phyloP scores from a whole-genome alignment of 306 rosid species.

The Dalbergia cultrata region DNA sequence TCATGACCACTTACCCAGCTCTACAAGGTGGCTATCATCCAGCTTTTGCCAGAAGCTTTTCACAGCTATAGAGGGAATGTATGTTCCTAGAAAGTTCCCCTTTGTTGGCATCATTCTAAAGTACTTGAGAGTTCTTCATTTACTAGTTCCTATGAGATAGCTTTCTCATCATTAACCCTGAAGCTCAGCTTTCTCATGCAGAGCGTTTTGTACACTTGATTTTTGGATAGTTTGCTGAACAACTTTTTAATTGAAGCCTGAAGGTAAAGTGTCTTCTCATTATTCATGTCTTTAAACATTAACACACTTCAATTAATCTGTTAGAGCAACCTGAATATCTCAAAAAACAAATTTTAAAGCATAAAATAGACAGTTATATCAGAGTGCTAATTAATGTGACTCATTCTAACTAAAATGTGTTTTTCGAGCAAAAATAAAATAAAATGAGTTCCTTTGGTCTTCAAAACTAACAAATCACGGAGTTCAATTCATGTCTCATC shows the following conservation, averaged over 20 bases:
- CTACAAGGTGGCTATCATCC: not conserved
- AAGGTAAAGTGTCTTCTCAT: too few species aligned
- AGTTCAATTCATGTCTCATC: too few species aligned
- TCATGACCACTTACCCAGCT: too few species aligned
- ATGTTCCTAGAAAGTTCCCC: not conserved
- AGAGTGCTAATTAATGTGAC: not conserved
- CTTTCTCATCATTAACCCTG: not conserved
- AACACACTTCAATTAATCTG: too few species aligned
- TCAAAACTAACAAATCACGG: not conserved
- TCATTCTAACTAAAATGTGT: not conserved
- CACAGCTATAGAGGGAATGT: not conserved
- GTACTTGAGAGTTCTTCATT: not conserved
- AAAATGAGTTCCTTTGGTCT: not conserved
- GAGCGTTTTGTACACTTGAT: too few species aligned
- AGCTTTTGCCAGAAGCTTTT: not conserved
- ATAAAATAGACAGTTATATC: too few species aligned
- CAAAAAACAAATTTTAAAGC: too few species aligned
- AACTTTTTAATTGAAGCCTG: too few species aligned
- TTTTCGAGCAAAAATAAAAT: too few species aligned
- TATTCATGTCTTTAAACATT: too few species aligned
- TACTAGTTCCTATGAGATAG: not conserved
- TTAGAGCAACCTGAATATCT: too few species aligned
- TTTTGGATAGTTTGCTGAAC: too few species aligned
- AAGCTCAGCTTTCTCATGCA: not conserved
- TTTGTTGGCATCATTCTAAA: not conserved